Evolutionary conservation across 148 eudicot species (phyloP), one percentile per base, ranked within the genome.

Genomic region (Rhododendron griersonianum): DNA sequence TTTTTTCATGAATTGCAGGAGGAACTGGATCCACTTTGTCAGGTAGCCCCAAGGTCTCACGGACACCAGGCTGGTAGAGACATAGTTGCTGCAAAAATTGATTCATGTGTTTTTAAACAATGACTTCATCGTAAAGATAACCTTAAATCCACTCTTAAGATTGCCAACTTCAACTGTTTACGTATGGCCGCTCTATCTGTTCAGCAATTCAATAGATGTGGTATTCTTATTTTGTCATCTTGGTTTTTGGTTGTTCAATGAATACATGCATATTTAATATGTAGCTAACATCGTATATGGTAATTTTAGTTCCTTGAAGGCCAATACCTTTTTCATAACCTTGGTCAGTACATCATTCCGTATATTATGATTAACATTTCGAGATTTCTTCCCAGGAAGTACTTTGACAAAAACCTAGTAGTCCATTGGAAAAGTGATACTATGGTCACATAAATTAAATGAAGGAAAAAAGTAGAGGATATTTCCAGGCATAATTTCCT

Each of bases 1-100:
- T 88, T 83, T 84, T 84, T 74, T 85, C 90, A 89, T 48, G 47
- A 73, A 84, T 81, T 77, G 83, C 79, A 84, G 90, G 83, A 82
- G 37, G 77, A 41, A 33, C 73, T 50, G 85, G 51, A 84, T 87
- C 90, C 57, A 65, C 57, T 78, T 76, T 86, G 44, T 59, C 86
- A 57, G 93, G 93, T 87, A 97, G 89, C 71, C 98, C 98, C 85
- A 97, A 85, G 84, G 86, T 89, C 78, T 88, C 80, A 61, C 94
- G 94, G 87, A 95, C 88, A 86, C 39, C 55, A 76, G 96, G 95
- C 84, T 93, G 85, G 50, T 89, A 85, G 81, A 97, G 92, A 84
- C 81, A 84, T 37, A 97, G 84, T 91, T 91, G 93, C 99, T 97
- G 96, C 87, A 88, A 47, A 87, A 78, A 74, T 63, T 57, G 61